Evolutionary conservation across 176 grass and related monocot species (phyloP).

Genomic region (Thinopyrum elongatum): DNA sequence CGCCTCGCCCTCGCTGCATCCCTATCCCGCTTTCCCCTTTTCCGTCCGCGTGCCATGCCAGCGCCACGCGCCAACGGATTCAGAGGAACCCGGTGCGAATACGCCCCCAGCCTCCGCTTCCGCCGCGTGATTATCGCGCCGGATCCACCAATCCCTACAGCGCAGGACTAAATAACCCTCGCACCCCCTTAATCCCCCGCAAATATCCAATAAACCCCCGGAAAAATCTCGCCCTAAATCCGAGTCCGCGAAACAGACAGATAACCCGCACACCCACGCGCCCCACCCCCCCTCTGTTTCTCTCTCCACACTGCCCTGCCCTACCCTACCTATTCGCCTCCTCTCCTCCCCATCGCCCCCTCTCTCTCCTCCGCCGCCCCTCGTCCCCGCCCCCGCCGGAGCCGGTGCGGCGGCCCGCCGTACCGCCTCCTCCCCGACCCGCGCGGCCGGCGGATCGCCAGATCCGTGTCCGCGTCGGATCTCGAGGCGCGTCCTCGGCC

Average conservation of each 20-base stretch:
- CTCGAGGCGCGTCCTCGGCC: neutral
- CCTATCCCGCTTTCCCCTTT: neutral
- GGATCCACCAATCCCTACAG: neutral
- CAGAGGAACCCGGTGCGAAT: neutral
- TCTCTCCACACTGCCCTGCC: neutral
- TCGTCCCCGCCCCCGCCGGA: neutral
- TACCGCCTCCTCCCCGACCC: neutral
- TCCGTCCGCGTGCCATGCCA: neutral
- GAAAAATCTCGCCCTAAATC: conserved; percentile 2
- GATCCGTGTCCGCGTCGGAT: neutral
- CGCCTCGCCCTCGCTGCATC: neutral
- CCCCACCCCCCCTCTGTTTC: neutral
- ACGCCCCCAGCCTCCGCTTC: neutral
- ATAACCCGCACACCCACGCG: conserved; percentile 19
- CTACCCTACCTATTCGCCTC: neutral
- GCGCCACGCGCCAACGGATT: conserved; percentile 18
- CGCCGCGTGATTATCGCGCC: neutral
- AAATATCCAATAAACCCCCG: conserved; percentile 31
- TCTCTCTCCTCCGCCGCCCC: neutral
- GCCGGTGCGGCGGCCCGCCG: neutral
- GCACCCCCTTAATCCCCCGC: neutral
- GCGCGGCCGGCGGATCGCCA: conserved; percentile 30
- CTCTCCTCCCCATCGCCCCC: neutral
- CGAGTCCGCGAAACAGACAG: neutral
- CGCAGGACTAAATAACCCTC: neutral